Evolutionary conservation across 768 basidiomycete species (phyloP).

Genomic region (Mycena metata): DNA sequence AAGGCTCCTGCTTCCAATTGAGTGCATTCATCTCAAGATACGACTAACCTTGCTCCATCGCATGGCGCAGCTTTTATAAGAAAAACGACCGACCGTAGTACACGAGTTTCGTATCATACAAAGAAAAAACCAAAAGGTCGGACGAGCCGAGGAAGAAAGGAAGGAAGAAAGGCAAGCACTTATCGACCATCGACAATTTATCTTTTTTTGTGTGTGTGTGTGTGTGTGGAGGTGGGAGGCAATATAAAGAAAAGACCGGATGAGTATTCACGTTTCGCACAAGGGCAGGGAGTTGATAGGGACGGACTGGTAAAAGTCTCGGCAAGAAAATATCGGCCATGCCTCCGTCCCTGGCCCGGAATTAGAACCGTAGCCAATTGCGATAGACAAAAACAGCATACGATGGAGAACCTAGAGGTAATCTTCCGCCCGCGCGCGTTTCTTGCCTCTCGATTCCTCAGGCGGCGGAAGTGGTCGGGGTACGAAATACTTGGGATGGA

Average conservation of each 20-base stretch:
- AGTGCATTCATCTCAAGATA: conserved; percentile 26
- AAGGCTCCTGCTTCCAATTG: conserved; percentile 21
- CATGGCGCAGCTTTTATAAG: conserved; percentile 20
- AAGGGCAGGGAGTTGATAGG: conserved; percentile 40
- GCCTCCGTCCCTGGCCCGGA: conserved; percentile 11
- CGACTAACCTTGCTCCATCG: conserved; percentile 33
- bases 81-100: conserved; percentile 39
- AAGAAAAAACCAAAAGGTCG: conserved; percentile 6
- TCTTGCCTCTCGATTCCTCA: conserved; percentile 79
- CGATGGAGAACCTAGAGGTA: conserved; percentile 63
- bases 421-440: conserved; percentile 89
- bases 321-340: conserved; percentile 13
- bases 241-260: conserved; percentile 35
- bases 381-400: neutral
- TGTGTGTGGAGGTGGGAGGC: conserved; percentile 5
- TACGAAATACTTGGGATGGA: conserved; percentile 71
- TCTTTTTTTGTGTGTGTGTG: too few species aligned
- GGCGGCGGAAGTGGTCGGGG: conserved; percentile 56
- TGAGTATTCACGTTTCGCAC: conserved; percentile 35
- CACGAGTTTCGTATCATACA: conserved; percentile 37
- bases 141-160: conserved; percentile 4
- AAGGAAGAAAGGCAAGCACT: conserved; percentile 28
- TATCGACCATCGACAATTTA: conserved; percentile 29
- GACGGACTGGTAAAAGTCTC: conserved; percentile 51
- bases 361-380: neutral